Evolutionary conservation across 805 yeast genomes (phyloP).

Genomic region (Brettanomyces sp.): DNA sequence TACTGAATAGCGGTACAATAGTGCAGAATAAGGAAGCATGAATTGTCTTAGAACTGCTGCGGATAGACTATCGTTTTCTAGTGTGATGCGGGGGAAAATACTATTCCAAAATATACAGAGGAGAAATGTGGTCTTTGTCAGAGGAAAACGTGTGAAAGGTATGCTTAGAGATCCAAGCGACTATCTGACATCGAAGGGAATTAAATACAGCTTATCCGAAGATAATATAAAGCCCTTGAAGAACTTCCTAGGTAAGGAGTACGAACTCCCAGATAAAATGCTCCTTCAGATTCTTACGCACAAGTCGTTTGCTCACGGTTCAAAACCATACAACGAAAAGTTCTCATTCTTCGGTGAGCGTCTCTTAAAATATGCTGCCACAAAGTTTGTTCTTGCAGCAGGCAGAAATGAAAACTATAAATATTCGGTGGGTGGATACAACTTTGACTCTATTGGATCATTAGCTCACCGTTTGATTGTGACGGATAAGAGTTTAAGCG

Average conservation of each 20-base stretch:
- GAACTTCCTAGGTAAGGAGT: conserved; percentile 28
- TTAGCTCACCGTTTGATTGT: conserved; percentile 40
- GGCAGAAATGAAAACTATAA: conserved; percentile 14
- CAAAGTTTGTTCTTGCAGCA: conserved; percentile 31
- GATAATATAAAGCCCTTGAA: conserved; percentile 42
- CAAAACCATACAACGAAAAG: conserved; percentile 82
- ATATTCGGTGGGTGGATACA: conserved; percentile 36
- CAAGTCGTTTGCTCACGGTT: conserved; percentile 89
- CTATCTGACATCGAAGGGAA: conserved; percentile 41
- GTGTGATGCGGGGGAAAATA: not conserved
- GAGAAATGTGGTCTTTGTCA: conserved; percentile 30
- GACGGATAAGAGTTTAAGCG: conserved; percentile 41
- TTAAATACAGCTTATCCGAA: conserved; percentile 42
- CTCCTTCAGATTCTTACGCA: conserved; percentile 82
- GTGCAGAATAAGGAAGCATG: too few relatives aligned
- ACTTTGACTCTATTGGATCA: conserved; percentile 55
- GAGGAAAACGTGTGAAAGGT: conserved; percentile 57
- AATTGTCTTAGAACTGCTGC: too few relatives aligned
- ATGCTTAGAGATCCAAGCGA: conserved; percentile 63
- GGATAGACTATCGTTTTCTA: too few relatives aligned
- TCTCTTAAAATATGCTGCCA: conserved; percentile 40
- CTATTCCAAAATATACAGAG: not conserved
- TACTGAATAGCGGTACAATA: too few relatives aligned
- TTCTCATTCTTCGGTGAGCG: conserved; percentile 65
- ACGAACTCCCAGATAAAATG: conserved; percentile 45